Percentiles rank a stretch among this genome's conserved stretches.
Conservation (phyloP, 805 yeast genomes). For the Myxozyma geophila region DNA sequence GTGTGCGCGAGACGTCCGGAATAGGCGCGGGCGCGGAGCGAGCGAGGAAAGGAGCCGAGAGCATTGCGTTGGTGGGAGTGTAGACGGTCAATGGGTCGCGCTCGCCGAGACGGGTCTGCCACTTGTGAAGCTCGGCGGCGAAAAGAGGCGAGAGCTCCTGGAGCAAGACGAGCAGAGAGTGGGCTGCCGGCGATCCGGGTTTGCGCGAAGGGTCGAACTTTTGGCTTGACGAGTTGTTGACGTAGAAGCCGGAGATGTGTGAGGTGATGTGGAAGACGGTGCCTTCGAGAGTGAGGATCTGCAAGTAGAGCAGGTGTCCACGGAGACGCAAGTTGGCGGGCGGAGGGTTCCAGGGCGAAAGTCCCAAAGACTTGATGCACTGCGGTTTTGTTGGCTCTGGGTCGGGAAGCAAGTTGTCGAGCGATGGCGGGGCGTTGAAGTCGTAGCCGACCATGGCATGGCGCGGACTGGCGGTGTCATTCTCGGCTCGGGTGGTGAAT, state of each 20-base stretch:
- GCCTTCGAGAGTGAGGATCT: slow-evolving; percentile 77
- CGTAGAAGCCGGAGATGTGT: slow-evolving; percentile 75
- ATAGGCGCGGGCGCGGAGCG: slow-evolving; percentile 42
- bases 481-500: slow-evolving; percentile 12
- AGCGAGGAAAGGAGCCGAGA: slow-evolving; percentile 78
- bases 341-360: slow-evolving; percentile 89
- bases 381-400: slow-evolving; percentile 21
- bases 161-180: slow-evolving; percentile 65
- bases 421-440: slow-evolving; percentile 31
- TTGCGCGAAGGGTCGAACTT: slow-evolving; percentile 68
- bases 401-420: slow-evolving; percentile 13
- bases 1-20: slow-evolving; percentile 67
- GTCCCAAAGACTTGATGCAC: slow-evolving; percentile 60
- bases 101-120: slow-evolving; percentile 49
- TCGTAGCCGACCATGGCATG: slow-evolving; percentile 40
- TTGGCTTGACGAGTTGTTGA: slow-evolving; percentile 68
- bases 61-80: slow-evolving; percentile 63
- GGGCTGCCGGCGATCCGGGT: slow-evolving; percentile 38
- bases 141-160: slow-evolving; percentile 69
- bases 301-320: slow-evolving; percentile 83
- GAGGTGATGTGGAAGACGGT: slow-evolving; percentile 80
- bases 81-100: slow-evolving; percentile 47
- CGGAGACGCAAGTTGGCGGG: slow-evolving; percentile 61
- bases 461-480: slow-evolving; percentile 3
- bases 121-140: slow-evolving; percentile 54